Evolutionary conservation across 805 yeast species (phyloP).

Genomic region (Metschnikowia lochheadii): DNA sequence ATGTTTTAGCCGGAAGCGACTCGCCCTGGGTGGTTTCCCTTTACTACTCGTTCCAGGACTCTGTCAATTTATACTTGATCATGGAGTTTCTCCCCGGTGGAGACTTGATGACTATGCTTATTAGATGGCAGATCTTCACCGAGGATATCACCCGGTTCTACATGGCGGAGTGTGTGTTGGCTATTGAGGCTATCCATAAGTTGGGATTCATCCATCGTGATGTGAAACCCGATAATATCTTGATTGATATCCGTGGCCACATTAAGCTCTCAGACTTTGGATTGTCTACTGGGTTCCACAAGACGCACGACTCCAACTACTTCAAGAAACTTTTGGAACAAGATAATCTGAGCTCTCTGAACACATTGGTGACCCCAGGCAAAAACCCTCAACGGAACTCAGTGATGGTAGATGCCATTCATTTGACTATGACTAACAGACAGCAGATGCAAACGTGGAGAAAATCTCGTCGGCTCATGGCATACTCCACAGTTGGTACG

Average conservation of each 20-base stretch:
- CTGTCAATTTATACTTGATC: conserved; percentile 67
- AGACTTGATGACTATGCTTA: conserved; percentile 90
- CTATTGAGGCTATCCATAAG: conserved; percentile 90
- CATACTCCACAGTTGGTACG: conserved; percentile 93
- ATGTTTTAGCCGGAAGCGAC: conserved; percentile 86
- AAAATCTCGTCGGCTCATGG: conserved; percentile 86
- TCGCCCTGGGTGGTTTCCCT: conserved; percentile 86
- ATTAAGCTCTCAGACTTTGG: conserved; percentile 74
- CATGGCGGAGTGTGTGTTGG: conserved; percentile 94
- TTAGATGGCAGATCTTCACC: conserved; percentile 88
- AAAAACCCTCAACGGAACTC: conserved; percentile 50
- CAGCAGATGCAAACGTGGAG: conserved; percentile 97
- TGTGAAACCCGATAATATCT: conserved; percentile 93
- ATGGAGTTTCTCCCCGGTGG: conserved; percentile 82
- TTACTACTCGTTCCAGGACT: conserved; percentile 78
- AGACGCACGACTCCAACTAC: conserved; percentile 87
- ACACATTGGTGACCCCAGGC: conserved; percentile 18
- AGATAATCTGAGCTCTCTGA: conserved; percentile 39
- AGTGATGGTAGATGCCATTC: conserved; percentile 90
- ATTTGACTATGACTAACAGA: conserved; percentile 88
- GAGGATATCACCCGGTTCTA: conserved; percentile 91
- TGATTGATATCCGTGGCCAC: conserved; percentile 75
- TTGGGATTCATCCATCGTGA: conserved; percentile 95
- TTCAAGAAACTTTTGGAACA: conserved; percentile 74
- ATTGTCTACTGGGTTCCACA: conserved; percentile 84